These are phyloP conservation scores for Trichoderma aggressivum DNA, from an alignment of 2,329 filamentous ascomycete genomes.

Conservation along the genomic window DNA sequence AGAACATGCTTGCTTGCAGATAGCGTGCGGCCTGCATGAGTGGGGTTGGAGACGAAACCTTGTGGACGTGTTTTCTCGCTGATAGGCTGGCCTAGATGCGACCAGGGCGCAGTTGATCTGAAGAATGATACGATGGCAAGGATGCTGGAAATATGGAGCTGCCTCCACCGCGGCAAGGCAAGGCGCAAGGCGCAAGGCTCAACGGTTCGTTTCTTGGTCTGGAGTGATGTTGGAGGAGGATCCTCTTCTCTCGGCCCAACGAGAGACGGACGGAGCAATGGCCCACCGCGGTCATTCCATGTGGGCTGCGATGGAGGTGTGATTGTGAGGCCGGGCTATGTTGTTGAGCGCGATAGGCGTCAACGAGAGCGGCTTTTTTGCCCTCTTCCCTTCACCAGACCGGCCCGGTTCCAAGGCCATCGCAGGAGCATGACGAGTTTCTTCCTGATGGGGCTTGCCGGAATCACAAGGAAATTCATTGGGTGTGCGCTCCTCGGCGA, in stretches of 20 bases:
- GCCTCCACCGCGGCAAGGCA: conserved; percentile 12
- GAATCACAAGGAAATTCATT: not conserved
- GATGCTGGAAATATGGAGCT: conserved; percentile 9
- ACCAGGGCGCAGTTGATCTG: conserved; percentile 8
- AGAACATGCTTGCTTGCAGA: conserved; percentile 19
- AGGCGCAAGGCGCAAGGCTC: conserved; percentile 1
- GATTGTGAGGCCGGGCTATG: not conserved
- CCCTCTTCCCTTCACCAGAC: not conserved
- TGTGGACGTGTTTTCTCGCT: not conserved
- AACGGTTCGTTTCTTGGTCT: not conserved
- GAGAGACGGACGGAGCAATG: not conserved
- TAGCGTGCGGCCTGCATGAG: conserved; percentile 17
- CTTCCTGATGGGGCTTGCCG: not conserved
- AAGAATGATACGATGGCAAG: conserved; percentile 4
- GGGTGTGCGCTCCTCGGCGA: not conserved
- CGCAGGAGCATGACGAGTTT: not conserved
- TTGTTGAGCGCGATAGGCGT: not conserved
- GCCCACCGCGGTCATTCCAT: not conserved
- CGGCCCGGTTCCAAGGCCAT: not conserved
- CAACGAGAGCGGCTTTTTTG: not conserved
- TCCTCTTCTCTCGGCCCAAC: not conserved
- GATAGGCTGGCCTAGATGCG: conserved; percentile 9
- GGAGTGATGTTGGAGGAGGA: not conserved
- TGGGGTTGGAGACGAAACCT: not conserved
- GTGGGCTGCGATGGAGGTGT: not conserved